Percentiles rank a stretch among this genome's conserved stretches.
Conservation (phyloP, 306 rosid genomes). For the Lithocarpus polystachyus region DNA sequence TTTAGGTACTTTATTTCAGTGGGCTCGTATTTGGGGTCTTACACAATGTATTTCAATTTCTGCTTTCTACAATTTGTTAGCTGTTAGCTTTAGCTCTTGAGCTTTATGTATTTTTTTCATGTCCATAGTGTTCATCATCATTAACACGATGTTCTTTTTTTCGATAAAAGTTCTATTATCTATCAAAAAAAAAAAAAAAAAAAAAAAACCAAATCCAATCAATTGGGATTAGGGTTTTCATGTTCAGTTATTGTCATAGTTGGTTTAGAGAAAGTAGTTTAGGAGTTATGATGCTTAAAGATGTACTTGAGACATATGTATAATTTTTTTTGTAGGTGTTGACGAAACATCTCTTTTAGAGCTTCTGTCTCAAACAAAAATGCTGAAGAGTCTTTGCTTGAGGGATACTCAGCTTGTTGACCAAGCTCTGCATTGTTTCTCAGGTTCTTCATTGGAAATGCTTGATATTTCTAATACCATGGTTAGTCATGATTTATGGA, state of each 20-base stretch:
- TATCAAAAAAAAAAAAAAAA: no score
- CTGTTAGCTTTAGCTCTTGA: no score
- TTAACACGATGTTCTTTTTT: no score
- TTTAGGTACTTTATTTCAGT: no score
- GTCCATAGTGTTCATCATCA: no score
- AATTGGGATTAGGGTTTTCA: conserved; percentile 15
- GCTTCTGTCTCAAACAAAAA: conserved; percentile 56
- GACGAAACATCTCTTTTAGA: conserved; percentile 48
- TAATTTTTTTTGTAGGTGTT: conserved; percentile 36
- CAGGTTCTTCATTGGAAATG: conserved; percentile 72
- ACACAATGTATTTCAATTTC: no score
- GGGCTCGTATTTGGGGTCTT: no score
- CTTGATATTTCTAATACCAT: conserved; percentile 75
- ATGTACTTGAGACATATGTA: neutral
- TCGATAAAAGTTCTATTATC: no score
- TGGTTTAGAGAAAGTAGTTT: neutral
- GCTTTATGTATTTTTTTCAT: no score
- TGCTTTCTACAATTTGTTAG: no score
- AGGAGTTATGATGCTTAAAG: neutral
- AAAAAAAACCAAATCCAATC: neutral
- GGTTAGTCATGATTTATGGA: conserved; percentile 47
- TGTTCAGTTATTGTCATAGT: conserved; percentile 3
- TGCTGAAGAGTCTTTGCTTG: conserved; percentile 70
- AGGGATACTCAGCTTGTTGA: conserved; percentile 60
- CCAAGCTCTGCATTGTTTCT: conserved; percentile 49